These are phyloP conservation scores for Epichloe sp. DNA, from an alignment of 2,329 filamentous ascomycete genomes.

Conservation along the genomic window DNA sequence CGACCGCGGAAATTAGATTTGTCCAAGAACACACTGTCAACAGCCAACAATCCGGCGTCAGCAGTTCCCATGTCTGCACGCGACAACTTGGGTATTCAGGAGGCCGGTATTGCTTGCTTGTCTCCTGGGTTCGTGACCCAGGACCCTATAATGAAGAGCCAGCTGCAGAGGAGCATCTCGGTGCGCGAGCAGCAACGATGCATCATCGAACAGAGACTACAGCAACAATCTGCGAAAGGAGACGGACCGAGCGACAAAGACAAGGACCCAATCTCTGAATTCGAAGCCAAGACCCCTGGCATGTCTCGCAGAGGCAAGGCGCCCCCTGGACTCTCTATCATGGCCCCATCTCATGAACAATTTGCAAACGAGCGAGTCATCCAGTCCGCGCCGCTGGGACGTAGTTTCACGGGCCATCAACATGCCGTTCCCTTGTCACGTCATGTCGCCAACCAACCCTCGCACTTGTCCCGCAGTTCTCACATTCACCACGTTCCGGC, in stretches of 20 bases:
- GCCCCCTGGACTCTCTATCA: constrained; percentile 82
- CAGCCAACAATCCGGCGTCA: constrained; percentile 41
- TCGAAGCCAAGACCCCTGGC: constrained; percentile 57
- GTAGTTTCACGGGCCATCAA: constrained; percentile 87
- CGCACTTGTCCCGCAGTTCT: constrained; percentile 68
- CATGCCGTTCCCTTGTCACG: constrained; percentile 63
- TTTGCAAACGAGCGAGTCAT: constrained; percentile 93
- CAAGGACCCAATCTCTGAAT: constrained; percentile 29
- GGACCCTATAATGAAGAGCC: constrained; percentile 91
- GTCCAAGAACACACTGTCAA: constrained; percentile 45
- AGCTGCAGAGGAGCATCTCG: constrained; percentile 84
- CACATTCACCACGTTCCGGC: constrained; percentile 87
- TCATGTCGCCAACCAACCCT: constrained; percentile 69
- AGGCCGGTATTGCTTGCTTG: constrained; percentile 85
- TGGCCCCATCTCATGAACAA: constrained; percentile 82
- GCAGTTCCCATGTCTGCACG: constrained; percentile 67
- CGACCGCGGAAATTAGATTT: constrained; percentile 56
- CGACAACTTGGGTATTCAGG: constrained; percentile 72
- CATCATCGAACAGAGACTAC: constrained; percentile 83
- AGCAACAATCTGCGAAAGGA: constrained; percentile 74
- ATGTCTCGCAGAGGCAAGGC: constrained; percentile 65
- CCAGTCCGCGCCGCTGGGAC: constrained; percentile 87
- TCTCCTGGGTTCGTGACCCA: constrained; percentile 94
- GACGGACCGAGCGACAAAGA: constrained; percentile 51
- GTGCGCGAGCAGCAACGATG: constrained; percentile 88